Conservation (phyloP, 306 rosid genomes). For the Abrus pulchellus region DNA sequence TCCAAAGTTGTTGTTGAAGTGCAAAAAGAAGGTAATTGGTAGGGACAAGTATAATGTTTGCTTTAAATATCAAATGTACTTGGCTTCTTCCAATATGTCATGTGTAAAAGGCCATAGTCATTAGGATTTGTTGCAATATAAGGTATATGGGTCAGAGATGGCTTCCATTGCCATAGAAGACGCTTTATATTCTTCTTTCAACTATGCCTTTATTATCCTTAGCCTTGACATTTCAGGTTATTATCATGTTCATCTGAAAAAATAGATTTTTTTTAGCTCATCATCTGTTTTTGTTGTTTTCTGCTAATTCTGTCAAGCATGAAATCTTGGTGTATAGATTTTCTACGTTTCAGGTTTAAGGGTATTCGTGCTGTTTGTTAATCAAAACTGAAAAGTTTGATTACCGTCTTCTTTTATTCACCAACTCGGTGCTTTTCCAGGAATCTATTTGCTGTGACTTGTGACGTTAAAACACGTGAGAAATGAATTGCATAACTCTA, state of each 20-base stretch:
- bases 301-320: neutral
- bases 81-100: constrained; percentile 4
- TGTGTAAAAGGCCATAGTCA: neutral
- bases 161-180: neutral
- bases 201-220: neutral
- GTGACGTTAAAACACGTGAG: too few relatives aligned
- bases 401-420: too few relatives aligned
- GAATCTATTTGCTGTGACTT: too few relatives aligned
- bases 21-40: constrained; percentile 26
- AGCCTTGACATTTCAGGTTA: neutral
- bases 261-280: neutral
- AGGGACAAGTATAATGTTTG: neutral
- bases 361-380: too few relatives aligned
- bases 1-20: neutral
- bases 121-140: neutral
- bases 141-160: neutral
- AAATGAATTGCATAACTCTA: too few relatives aligned
- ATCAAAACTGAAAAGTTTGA: too few relatives aligned
- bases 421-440: too few relatives aligned
- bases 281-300: neutral
- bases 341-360: neutral
- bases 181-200: neutral
- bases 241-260: neutral
- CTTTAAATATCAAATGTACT: constrained; percentile 6
- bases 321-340: neutral